Conservation (phyloP, 306 rosid species). For the Notholithocarpus densiflorus region DNA sequence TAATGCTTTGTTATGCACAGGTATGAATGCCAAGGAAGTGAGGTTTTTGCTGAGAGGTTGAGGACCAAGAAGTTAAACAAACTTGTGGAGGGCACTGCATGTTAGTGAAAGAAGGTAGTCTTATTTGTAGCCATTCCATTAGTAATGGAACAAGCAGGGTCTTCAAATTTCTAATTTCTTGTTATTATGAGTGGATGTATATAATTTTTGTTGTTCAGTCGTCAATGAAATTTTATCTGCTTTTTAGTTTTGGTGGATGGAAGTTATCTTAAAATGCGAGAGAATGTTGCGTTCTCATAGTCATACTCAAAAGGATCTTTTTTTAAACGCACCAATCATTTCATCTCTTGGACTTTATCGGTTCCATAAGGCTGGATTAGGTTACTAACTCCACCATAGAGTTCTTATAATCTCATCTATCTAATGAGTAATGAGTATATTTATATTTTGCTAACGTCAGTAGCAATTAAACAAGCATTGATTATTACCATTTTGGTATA, state of each 20-base stretch:
- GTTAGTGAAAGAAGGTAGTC: neutral
- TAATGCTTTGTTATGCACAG: slow-evolving; percentile 13
- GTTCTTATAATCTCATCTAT: no score
- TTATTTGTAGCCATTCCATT: neutral
- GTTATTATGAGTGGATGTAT: neutral
- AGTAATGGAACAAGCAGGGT: neutral
- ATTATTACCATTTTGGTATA: no score
- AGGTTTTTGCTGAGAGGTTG: slow-evolving; percentile 32
- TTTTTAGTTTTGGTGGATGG: neutral
- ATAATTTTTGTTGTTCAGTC: neutral
- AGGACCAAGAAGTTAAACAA: slow-evolving; percentile 25
- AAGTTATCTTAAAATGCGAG: neutral
- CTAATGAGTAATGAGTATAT: no score
- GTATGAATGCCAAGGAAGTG: slow-evolving; percentile 29
- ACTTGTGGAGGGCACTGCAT: slow-evolving; percentile 21
- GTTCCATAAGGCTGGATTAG: no score
- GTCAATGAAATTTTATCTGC: neutral
- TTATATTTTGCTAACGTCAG: no score
- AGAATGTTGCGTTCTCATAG: no score
- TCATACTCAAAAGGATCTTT: no score
- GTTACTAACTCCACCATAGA: no score
- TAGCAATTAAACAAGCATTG: no score
- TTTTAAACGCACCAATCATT: no score
- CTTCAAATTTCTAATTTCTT: neutral
- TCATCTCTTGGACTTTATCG: no score